Evolutionary conservation across 805 yeast genomes (phyloP).

Genomic region (Kregervanrija fluxuum): DNA sequence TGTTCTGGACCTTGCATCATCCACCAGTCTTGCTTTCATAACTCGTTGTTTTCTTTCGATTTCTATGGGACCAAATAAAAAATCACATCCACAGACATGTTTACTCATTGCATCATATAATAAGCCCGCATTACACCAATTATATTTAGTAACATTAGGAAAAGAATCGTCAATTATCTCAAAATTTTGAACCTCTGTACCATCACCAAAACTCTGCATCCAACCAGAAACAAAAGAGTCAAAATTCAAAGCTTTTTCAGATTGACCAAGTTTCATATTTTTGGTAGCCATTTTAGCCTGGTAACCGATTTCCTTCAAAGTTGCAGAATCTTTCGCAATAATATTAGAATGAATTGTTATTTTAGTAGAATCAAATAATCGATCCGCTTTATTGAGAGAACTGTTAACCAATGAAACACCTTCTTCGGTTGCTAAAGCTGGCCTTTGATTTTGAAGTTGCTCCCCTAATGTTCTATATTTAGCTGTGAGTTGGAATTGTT

Average conservation of each 20-base stretch:
- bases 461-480: constrained; percentile 20
- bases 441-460: constrained; percentile 29
- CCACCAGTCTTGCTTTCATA: constrained; percentile 31
- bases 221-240: constrained; percentile 40
- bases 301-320: constrained; percentile 51
- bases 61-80: constrained; percentile 64
- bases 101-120: constrained; percentile 39
- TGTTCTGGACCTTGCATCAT: constrained; percentile 31
- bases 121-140: constrained; percentile 57
- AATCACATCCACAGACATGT: constrained; percentile 47
- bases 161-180: constrained; percentile 26
- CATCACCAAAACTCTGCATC: constrained; percentile 26
- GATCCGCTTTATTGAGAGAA: constrained; percentile 39
- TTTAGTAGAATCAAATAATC: constrained; percentile 37
- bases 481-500: constrained; percentile 20
- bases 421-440: constrained; percentile 49
- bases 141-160: constrained; percentile 26
- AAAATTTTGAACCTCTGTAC: constrained; percentile 16
- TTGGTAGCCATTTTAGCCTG: constrained; percentile 59
- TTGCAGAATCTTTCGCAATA: constrained; percentile 59
- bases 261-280: constrained; percentile 51
- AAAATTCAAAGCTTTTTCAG: constrained; percentile 42
- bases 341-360: constrained; percentile 29
- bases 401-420: constrained; percentile 43
- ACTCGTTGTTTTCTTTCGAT: constrained; percentile 45